Conservation (phyloP, 2,329 filamentous ascomycete genomes). For the Clonostachys rosea region DNA sequence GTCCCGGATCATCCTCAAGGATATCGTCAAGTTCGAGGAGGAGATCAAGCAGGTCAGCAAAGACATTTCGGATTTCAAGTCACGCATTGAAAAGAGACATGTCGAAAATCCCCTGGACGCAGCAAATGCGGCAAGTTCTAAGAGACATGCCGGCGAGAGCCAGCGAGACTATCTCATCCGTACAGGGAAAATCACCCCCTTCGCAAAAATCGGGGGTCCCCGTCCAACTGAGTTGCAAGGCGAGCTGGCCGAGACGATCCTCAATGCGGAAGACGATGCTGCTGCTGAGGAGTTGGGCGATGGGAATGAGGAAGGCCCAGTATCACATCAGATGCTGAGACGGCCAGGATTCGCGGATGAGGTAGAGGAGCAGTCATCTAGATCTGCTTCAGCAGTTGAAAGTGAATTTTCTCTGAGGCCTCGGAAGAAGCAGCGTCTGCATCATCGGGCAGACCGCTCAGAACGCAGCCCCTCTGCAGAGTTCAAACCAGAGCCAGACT, state of each 20-base stretch:
- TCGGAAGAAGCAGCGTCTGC: conserved; percentile 47
- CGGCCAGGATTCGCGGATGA: conserved; percentile 62
- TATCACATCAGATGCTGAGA: conserved; percentile 70
- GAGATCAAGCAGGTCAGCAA: conserved; percentile 61
- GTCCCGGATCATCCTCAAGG: conserved; percentile 54
- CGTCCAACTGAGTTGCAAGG: conserved; percentile 58
- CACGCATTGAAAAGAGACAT: conserved; percentile 74
- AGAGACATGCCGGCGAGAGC: conserved; percentile 71
- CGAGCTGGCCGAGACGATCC: conserved; percentile 69
- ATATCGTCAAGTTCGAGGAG: conserved; percentile 62
- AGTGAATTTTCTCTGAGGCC: conserved; percentile 55
- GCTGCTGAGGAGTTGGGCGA: conserved; percentile 32
- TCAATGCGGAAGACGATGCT: conserved; percentile 76
- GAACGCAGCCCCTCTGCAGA: conserved; percentile 39
- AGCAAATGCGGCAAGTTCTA: conserved; percentile 39
- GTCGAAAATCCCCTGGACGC: conserved; percentile 41
- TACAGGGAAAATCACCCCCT: conserved; percentile 96
- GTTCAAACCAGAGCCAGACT: conserved; percentile 26
- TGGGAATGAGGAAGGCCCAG: conserved; percentile 35
- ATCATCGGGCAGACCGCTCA: conserved; percentile 4
- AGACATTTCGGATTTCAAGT: conserved; percentile 76
- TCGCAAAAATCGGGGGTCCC: conserved; percentile 71
- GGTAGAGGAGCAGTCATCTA: conserved; percentile 5
- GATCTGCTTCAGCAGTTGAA: conserved; percentile 24
- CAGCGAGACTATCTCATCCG: conserved; percentile 87